Evolutionary conservation across 2,329 filamentous ascomycete species (phyloP).

Genomic region (Fusarium zealandicum): DNA sequence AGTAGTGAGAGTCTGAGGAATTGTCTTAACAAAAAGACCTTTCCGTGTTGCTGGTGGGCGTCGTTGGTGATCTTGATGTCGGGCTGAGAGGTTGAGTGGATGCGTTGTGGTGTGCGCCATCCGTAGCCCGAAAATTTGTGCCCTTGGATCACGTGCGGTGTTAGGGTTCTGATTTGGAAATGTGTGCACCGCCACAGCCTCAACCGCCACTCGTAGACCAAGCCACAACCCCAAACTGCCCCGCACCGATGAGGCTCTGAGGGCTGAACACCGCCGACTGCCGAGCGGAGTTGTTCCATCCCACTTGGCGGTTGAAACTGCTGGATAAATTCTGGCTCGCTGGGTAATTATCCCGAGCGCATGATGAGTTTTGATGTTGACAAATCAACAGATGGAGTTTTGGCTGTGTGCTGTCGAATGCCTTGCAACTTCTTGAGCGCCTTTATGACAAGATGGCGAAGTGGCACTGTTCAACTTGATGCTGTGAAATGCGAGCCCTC

Average conservation of each 20-base stretch:
- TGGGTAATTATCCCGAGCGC: slow-evolving; percentile 23
- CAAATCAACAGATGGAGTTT: slow-evolving; percentile 1
- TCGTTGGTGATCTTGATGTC: slow-evolving; percentile 54
- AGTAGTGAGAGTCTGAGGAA: slow-evolving; percentile 50
- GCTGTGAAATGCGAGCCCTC: not conserved
- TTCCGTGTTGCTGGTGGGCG: slow-evolving; percentile 51
- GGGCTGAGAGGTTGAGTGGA: slow-evolving; percentile 46
- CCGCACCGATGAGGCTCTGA: slow-evolving; percentile 8
- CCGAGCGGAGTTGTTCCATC: slow-evolving; percentile 17
- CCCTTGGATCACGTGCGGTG: slow-evolving; percentile 48
- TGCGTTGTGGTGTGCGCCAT: slow-evolving; percentile 48
- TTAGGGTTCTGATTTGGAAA: slow-evolving; percentile 40
- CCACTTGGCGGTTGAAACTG: slow-evolving; percentile 9
- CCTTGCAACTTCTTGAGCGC: not conserved
- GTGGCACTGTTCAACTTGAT: not conserved
- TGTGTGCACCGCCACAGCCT: slow-evolving; percentile 4
- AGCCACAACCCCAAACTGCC: slow-evolving; percentile 16
- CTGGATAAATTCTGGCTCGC: slow-evolving; percentile 20
- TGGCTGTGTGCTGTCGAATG: not conserved
- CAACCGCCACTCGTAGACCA: not conserved
- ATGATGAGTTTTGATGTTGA: slow-evolving; percentile 6
- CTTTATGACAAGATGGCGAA: not conserved
- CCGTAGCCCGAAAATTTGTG: slow-evolving; percentile 46
- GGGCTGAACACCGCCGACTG: slow-evolving; percentile 24
- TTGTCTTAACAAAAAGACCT: slow-evolving; percentile 57